phyloP scores from a whole-genome alignment of 768 basidiomycete species.

The Rhodosporidiobolus odoratus region DNA sequence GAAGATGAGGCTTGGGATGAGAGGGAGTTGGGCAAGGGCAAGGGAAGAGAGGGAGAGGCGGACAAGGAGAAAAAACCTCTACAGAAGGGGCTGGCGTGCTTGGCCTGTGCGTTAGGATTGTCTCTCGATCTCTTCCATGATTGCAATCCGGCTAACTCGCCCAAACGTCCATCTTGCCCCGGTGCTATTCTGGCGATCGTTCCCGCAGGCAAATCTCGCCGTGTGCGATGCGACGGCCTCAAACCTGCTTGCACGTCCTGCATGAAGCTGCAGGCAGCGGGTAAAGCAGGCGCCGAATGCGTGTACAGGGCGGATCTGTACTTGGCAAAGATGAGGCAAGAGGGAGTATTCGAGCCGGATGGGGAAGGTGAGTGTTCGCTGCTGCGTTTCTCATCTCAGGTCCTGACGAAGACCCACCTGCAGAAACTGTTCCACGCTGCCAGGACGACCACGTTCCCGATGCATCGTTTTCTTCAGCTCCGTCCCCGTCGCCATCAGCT shows the following conservation, averaged over 20 bases:
- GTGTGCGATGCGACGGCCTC: slow-evolving; percentile 26
- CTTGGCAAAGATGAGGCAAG: not conserved
- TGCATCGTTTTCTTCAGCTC: too few relatives aligned
- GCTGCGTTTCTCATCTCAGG: too few relatives aligned
- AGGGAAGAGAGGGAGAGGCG: not conserved
- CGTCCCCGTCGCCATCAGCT: too few relatives aligned
- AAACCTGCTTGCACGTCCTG: slow-evolving; percentile 22
- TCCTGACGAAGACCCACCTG: too few relatives aligned
- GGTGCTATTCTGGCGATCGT: too few relatives aligned
- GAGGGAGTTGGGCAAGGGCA: too few relatives aligned
- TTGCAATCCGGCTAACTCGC: not conserved
- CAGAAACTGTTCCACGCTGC: too few relatives aligned
- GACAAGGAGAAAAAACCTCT: slow-evolving; percentile 5
- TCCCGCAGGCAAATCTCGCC: slow-evolving; percentile 27
- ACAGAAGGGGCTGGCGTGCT: slow-evolving; percentile 31
- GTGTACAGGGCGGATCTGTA: slow-evolving; percentile 17
- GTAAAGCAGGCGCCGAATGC: not conserved
- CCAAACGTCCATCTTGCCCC: too few relatives aligned
- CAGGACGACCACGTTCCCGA: too few relatives aligned
- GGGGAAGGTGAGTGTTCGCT: too few relatives aligned
- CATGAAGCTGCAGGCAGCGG: not conserved
- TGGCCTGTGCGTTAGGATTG: slow-evolving; percentile 19
- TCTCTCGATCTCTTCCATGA: not conserved
- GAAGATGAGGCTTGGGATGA: too few relatives aligned
- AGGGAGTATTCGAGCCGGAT: too few relatives aligned